phyloP scores from a whole-genome alignment of 2,329 filamentous ascomycete genomes.

The Amylocarpus encephaloides region DNA sequence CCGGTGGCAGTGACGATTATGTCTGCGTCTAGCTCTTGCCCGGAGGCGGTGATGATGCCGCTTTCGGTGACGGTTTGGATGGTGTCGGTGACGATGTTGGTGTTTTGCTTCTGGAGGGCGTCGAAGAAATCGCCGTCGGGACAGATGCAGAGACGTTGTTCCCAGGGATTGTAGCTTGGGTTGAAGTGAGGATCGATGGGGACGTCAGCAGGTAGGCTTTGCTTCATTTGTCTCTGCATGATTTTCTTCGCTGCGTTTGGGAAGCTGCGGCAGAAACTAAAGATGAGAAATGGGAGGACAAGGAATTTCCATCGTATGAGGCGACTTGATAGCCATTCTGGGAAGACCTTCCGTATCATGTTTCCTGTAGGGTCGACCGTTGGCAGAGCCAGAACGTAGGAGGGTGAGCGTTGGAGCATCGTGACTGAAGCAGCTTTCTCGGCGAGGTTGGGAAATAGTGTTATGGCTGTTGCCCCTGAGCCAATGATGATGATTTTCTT shows the following conservation, averaged over 20 bases:
- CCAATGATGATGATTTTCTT: constrained; percentile 45
- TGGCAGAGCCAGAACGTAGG: constrained; percentile 52
- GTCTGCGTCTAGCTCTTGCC: constrained; percentile 47
- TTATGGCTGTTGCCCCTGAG: constrained; percentile 71
- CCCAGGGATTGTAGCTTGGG: constrained; percentile 59
- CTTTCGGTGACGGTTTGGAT: constrained; percentile 46
- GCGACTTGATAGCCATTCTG: constrained; percentile 34
- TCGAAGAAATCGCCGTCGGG: constrained; percentile 52
- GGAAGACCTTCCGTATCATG: constrained; percentile 33
- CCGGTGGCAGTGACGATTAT: constrained; percentile 67
- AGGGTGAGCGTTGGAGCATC: constrained; percentile 75
- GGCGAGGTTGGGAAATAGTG: constrained; percentile 64
- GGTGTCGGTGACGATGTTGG: constrained; percentile 44
- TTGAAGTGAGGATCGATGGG: constrained; percentile 57
- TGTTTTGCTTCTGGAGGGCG: constrained; percentile 40
- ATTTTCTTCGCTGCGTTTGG: constrained; percentile 43
- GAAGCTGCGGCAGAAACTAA: constrained; percentile 45
- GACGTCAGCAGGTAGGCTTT: constrained; percentile 47
- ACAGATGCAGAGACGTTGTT: constrained; percentile 69
- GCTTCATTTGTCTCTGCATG: constrained; percentile 40
- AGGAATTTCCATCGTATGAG: constrained; percentile 46
- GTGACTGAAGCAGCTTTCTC: constrained; percentile 61
- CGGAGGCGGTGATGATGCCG: constrained; percentile 34
- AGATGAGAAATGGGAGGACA: constrained; percentile 41
- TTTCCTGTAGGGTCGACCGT: constrained; percentile 26